Evolutionary conservation across 179 eudicot genomes (phyloP).

Genomic region (Pouteria campechiana): DNA sequence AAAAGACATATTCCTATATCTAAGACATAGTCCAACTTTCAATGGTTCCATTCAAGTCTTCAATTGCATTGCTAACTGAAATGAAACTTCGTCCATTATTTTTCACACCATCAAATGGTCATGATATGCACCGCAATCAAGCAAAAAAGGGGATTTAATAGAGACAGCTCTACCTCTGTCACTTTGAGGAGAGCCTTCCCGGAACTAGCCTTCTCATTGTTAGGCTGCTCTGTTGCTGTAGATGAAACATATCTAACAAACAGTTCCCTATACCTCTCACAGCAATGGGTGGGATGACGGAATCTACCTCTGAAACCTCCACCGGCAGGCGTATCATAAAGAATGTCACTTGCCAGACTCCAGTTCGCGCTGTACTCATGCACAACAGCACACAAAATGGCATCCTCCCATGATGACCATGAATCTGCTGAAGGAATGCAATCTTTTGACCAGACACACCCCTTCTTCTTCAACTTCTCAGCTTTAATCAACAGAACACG

Average conservation of each 20-base stretch:
- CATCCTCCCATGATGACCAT: conserved; percentile 90
- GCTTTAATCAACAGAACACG: conserved; percentile 59
- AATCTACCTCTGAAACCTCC: conserved; percentile 78
- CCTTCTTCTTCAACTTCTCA: conserved; percentile 69
- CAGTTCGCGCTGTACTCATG: conserved; percentile 92
- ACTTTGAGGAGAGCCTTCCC: conserved; percentile 73
- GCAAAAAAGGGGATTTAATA: background rate
- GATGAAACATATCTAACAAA: conserved; percentile 60
- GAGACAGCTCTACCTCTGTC: conserved; percentile 64
- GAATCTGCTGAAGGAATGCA: conserved; percentile 64
- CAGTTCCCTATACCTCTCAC: conserved; percentile 95
- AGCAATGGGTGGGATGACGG: conserved; percentile 84
- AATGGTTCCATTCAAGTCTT: too few species aligned
- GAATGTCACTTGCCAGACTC: conserved; percentile 79
- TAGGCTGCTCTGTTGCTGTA: conserved; percentile 37
- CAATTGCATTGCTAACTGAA: too few species aligned
- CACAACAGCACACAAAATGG: conserved; percentile 74
- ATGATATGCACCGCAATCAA: too few species aligned
- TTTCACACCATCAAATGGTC: too few species aligned
- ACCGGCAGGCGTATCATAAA: conserved; percentile 82
- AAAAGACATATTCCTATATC: too few species aligned
- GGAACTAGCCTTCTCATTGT: conserved; percentile 62
- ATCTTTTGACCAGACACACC: conserved; percentile 69
- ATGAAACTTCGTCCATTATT: too few species aligned
- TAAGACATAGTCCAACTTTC: too few species aligned